phyloP scores from a whole-genome alignment of 2,329 filamentous ascomycete species.

The Xylaria sp. region DNA sequence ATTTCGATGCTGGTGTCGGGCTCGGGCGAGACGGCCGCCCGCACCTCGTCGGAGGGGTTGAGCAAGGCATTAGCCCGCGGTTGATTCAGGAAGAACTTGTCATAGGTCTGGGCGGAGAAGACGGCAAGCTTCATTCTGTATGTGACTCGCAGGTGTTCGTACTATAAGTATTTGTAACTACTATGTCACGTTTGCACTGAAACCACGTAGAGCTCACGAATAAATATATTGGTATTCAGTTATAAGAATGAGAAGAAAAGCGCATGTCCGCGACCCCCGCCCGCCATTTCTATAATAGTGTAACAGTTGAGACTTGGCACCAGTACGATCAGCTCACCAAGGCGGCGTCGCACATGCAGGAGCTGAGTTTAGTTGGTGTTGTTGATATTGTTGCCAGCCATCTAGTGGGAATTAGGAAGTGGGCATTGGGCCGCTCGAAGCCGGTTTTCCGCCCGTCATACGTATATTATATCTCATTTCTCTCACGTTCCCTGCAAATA shows the following conservation, averaged over 20 bases:
- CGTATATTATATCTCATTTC: too few species aligned
- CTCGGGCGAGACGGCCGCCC: slow-evolving; percentile 47
- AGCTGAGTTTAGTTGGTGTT: neutral
- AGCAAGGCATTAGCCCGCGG: slow-evolving; percentile 45
- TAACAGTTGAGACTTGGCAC: slow-evolving; percentile 11
- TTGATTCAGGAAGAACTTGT: slow-evolving; percentile 63
- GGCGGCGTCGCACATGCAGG: neutral
- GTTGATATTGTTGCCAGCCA: neutral
- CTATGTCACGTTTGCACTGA: neutral
- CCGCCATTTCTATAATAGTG: neutral
- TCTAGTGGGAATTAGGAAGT: neutral
- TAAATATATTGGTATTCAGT: neutral
- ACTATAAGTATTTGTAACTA: neutral
- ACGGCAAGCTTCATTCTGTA: slow-evolving; percentile 62
- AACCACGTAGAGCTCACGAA: neutral
- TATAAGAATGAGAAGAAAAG: neutral
- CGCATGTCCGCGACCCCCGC: slow-evolving; percentile 8
- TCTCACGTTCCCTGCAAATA: too few species aligned
- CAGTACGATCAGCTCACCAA: neutral
- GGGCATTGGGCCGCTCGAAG: too few species aligned
- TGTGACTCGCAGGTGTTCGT: neutral
- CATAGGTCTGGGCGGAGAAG: slow-evolving; percentile 73
- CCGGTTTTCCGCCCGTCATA: too few species aligned
- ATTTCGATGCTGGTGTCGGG: slow-evolving; percentile 56
- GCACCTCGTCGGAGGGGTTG: slow-evolving; percentile 24